A percentile compares a stretch with the other conserved stretches of the same genome.
These are phyloP conservation scores for Penicillium soppii DNA, from an alignment of 495 filamentous ascomycete genomes.

Conservation along the genomic window DNA sequence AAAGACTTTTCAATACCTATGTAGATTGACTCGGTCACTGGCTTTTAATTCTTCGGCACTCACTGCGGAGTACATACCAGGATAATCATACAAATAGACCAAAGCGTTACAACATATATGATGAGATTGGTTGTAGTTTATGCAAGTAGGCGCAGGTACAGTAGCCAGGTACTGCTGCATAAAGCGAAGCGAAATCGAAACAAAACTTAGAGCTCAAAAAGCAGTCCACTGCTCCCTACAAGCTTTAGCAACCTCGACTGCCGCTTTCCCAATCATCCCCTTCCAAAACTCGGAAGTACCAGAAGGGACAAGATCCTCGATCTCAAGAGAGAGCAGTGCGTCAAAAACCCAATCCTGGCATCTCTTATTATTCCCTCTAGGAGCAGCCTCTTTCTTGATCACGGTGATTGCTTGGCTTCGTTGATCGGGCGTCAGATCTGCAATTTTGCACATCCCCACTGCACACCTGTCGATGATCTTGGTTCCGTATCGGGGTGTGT, in stretches of 20 bases:
- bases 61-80: no score
- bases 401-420: constrained; percentile 16
- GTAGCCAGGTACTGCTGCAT: no score
- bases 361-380: constrained; percentile 13
- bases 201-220: not conserved
- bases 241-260: constrained; percentile 12
- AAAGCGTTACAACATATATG: no score
- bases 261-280: constrained; percentile 17
- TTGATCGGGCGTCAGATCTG: constrained; percentile 7
- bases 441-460: constrained; percentile 14
- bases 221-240: constrained; percentile 15
- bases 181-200: no score
- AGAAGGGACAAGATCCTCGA: constrained; percentile 21
- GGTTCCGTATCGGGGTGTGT: constrained; percentile 9
- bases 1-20: no score
- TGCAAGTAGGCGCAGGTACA: no score
- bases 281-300: constrained; percentile 27
- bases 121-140: no score
- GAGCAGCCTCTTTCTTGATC: constrained; percentile 16
- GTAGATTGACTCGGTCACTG: no score
- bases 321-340: constrained; percentile 22
- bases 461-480: constrained; percentile 9
- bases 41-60: no score
- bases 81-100: no score
- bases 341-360: constrained; percentile 30